Evolutionary conservation across 352 stramenopile genomes (phyloP), one percentile per base, ranked within the genome.

Genomic region (Detonula confervacea): DNA sequence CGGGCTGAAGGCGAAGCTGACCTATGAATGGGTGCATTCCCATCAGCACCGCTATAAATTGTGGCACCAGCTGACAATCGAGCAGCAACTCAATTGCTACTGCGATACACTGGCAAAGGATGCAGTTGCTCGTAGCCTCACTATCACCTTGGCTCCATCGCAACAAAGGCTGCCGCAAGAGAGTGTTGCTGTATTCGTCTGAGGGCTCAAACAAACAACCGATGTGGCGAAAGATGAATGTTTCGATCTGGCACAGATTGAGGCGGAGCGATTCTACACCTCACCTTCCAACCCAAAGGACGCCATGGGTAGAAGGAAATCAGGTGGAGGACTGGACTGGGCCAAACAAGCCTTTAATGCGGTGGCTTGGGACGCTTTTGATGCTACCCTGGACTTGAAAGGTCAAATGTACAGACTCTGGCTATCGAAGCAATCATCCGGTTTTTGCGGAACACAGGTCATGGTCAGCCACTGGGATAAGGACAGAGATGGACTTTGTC

Each of bases 81-180:
- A 46, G 29, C 64, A 72, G 30, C 63, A 72, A 35, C 63, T 72
- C 63, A 72, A 72, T 11, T 27, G 20, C 16, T n/a, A 20, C n/a
- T 57, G 49, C 16, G 49, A 57, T 33, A 5, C 11, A 7, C 49
- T 57, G 8, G 49, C 49, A 8, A 57, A 57, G 20, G 8, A 0
- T 4, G 49, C 49, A 20, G 49, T 57, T 8, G 6, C 20, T 30
- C 7, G 18, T 30, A 16, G 20, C 16, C 8, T 57, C 6, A 7
- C 1, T 18, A 14, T 22, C 30, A 37, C 30, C 30, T 8, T 9
- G 30, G 8, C 30, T 8, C 8, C 30, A 37, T 37, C 30, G 30
- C 49, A 27, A 18, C 49, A 57, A n/a, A n/a, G 20, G 5, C 22
- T 57, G n/a, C 49, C 49, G n/a, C 20, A 16, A 20, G 49, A 57